Base-by-base conservation (phyloP, 345 rosid genomes). In the Bruguiera parviflora region DNA sequence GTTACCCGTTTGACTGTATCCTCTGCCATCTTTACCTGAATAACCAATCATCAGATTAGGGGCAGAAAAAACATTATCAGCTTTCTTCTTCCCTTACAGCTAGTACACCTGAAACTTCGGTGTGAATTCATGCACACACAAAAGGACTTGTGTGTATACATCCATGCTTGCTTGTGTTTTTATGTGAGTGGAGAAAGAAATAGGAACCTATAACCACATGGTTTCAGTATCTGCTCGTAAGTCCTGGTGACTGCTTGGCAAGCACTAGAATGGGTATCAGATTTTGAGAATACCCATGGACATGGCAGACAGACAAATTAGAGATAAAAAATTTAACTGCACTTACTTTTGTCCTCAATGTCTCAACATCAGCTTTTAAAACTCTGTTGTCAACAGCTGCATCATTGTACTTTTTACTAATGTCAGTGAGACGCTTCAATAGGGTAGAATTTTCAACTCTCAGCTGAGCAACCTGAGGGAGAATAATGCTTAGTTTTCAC, bases 21-120 rank as follows among this genome's bases (percentile, higher is more conserved):
- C 51, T 77, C 80, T n/a, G 80, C 70, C 76, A 77, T 77, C 73
- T 21, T 63, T 58, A 77, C 80, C 79, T 76, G 72, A 21, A 66
- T 43, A 65, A 52, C n/a, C n/a, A 21, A 69, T 59, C 19, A 35
- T 49, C 43, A 49, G 9, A 46, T 22, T 19, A 33, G 10, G 49
- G 2, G 0, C 21, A 59, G 35, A 2, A 58, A 32, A 1, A 11
- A 0, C 27, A 47, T 43, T 22, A 24, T 31, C 43, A 39, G 56
- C 35, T 18, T 53, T 55, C 46, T 5, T 16, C 10, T 55, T 6
- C 49, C 24, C 6, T 11, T 13, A 43, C 18, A 0, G 16, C 13
- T 31, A n/a, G 49, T 24, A 16, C 39, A 35, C 39, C 58, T 15
- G 21, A 7, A 52, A 18, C 13, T 70, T 39, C 24, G 9, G 18